phyloP scores from a whole-genome alignment of 768 basidiomycete species.

The Kondoa malvinella region DNA sequence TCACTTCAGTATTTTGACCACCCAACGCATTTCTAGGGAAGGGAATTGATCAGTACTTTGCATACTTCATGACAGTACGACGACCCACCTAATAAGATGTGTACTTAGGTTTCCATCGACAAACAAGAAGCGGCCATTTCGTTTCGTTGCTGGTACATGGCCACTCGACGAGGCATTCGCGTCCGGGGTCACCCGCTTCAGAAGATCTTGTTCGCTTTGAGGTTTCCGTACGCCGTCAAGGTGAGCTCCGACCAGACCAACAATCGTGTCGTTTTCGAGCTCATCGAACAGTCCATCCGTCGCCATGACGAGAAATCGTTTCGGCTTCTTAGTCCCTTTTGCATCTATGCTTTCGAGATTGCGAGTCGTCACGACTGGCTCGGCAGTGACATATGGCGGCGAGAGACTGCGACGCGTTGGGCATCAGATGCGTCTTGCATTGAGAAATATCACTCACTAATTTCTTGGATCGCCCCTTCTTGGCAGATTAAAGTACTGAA shows the following conservation, averaged over 20 bases:
- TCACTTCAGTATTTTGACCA: slow-evolving; percentile 49
- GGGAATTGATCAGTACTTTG: not conserved
- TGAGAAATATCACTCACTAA: not conserved
- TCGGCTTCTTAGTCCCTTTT: slow-evolving; percentile 23
- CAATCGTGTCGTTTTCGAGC: slow-evolving; percentile 61
- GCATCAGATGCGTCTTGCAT: not conserved
- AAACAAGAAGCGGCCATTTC: slow-evolving; percentile 37
- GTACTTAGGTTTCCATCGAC: slow-evolving; percentile 59
- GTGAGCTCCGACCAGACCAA: slow-evolving; percentile 67
- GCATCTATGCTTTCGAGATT: not conserved
- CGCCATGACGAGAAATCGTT: slow-evolving; percentile 71
- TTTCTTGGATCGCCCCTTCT: slow-evolving; percentile 9
- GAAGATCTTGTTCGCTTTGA: slow-evolving; percentile 24
- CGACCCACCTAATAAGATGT: slow-evolving; percentile 49
- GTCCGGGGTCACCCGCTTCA: slow-evolving; percentile 11
- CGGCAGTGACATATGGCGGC: slow-evolving; percentile 79
- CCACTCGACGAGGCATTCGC: slow-evolving; percentile 37
- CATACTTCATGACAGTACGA: not conserved
- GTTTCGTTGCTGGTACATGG: slow-evolving; percentile 31
- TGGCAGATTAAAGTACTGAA: slow-evolving; percentile 46
- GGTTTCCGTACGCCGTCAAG: slow-evolving; percentile 45
- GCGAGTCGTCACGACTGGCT: slow-evolving; percentile 58
- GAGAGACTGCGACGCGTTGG: slow-evolving; percentile 35
- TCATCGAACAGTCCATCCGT: slow-evolving; percentile 66
- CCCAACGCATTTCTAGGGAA: slow-evolving; percentile 59